phyloP scores from a whole-genome alignment of 257 asterid genomes.

The Solanum piurae region DNA sequence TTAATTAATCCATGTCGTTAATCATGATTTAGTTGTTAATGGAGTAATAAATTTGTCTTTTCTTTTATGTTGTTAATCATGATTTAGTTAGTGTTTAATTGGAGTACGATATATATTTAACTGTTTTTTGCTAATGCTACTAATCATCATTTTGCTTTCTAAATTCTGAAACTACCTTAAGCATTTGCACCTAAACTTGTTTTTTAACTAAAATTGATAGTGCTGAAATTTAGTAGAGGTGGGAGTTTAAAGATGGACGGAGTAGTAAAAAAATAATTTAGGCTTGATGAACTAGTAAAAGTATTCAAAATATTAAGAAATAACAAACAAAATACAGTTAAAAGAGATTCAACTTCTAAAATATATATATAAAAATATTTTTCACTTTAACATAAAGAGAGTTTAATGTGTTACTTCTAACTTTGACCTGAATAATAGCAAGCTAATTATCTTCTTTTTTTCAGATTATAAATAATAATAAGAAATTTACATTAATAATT shows the following conservation, averaged over 20 bases:
- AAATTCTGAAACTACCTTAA: neutral
- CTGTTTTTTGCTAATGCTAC: neutral
- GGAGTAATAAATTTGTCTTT: neutral
- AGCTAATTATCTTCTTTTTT: neutral
- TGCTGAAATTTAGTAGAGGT: neutral
- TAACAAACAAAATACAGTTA: neutral
- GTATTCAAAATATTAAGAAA: too few relatives aligned
- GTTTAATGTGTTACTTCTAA: neutral
- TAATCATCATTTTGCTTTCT: neutral
- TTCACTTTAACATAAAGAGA: neutral
- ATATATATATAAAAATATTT: neutral
- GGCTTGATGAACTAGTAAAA: neutral
- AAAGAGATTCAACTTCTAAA: neutral
- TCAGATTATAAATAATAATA: neutral
- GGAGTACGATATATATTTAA: neutral
- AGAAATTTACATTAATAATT: neutral
- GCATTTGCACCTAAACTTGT: neutral
- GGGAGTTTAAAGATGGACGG: neutral
- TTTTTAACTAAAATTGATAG: neutral
- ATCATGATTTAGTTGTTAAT: neutral
- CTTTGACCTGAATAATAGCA: neutral
- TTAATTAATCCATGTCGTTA: neutral
- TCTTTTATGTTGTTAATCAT: neutral
- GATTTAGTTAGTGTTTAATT: neutral
- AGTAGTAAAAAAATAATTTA: too few relatives aligned